Percentiles rank a stretch among this genome's conserved stretches.
Evolutionary conservation across 1,284 basidiomycete species (phyloP).

Genomic region (Neolentinus lepideus): DNA sequence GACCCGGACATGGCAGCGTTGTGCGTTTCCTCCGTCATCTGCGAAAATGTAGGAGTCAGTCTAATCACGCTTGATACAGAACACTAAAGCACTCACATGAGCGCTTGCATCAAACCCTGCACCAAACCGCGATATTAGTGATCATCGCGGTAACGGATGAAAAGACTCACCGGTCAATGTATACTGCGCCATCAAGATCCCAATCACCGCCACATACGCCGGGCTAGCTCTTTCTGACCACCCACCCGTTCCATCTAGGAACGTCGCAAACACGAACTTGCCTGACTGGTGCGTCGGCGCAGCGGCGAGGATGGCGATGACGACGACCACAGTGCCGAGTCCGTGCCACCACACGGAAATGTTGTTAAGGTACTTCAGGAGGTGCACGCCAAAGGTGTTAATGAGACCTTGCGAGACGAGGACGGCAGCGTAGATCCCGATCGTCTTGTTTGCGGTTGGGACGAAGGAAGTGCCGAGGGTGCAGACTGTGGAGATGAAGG

Average conservation of each 20-base stretch:
- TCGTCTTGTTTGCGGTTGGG: conserved; percentile 48
- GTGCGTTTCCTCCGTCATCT: conserved; percentile 77
- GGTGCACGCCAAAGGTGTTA: conserved; percentile 65
- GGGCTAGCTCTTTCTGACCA: conserved; percentile 63
- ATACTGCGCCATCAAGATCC: conserved; percentile 67
- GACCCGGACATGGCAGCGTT: conserved; percentile 66
- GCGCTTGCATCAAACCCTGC: conserved; percentile 66
- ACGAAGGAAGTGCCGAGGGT: conserved; percentile 52
- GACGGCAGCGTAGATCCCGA: conserved; percentile 69
- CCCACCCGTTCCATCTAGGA: conserved; percentile 67
- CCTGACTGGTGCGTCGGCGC: conserved; percentile 64
- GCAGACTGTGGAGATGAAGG: conserved; percentile 56
- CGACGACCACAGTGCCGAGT: conserved; percentile 56
- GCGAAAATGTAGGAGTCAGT: not conserved
- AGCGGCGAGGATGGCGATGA: conserved; percentile 59
- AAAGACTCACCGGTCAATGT: conserved; percentile 48
- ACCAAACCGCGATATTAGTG: not conserved
- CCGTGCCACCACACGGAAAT: conserved; percentile 70
- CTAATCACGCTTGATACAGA: too few relatives aligned
- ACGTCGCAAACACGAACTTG: conserved; percentile 61
- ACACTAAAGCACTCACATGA: conserved; percentile 52
- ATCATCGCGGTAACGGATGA: not conserved
- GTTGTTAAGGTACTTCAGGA: conserved; percentile 63
- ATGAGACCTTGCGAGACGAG: conserved; percentile 59
- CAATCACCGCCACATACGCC: conserved; percentile 65